Evolutionary conservation across 257 asterid species (phyloP), one percentile per base, ranked within the genome.

Genomic region (Ballota nigra): DNA sequence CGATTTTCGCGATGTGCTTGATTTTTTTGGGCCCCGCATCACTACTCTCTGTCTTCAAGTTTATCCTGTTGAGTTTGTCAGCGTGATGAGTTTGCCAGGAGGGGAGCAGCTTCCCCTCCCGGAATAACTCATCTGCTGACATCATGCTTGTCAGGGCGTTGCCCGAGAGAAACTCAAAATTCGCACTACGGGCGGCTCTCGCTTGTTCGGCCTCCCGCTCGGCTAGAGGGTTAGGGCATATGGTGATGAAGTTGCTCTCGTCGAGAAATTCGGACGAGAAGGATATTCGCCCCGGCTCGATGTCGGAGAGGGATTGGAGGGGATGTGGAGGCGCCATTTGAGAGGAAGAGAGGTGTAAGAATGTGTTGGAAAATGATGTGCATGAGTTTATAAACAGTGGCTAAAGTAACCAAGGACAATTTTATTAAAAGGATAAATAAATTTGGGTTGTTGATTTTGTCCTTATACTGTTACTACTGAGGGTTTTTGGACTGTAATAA

Each of bases 221-320:
- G 0, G 28, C 45, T 8, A 11, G 75, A 41, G 87, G 74, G 63
- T 80, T 76, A 1, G 96, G 98, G 60, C 84, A 82, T 34, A 89
- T 87, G 74, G 96, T 83, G 79, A 89, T 91, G 89, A 86, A 91
- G 82, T 81, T 81, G 73, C 65, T 76, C 38, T 86, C 96, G 64
- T 91, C 96, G 20, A 91, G 88, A 47, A 91, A 89, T 20, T 93
- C 98, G 5, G 91, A 85, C 12, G 98, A 93, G 89, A 93, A 89
- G 0, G 97, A 91, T 41, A 91, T 77, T 19, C 97, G 83, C 4
- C 16, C 78, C 1, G 80, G 72, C 18, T 84, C 91, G 0, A 61
- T 24, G 51, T 75, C 71, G 55, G 86, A 36, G 20, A 61, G 58
- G 28, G 41, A 38, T 68, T 66, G 83, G 23, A 80, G 41, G 68